Percentiles rank a stretch among this genome's conserved stretches.
Conservation (phyloP, 352 stramenopile genomes). For the Phytopythium cucurbitacearum region DNA sequence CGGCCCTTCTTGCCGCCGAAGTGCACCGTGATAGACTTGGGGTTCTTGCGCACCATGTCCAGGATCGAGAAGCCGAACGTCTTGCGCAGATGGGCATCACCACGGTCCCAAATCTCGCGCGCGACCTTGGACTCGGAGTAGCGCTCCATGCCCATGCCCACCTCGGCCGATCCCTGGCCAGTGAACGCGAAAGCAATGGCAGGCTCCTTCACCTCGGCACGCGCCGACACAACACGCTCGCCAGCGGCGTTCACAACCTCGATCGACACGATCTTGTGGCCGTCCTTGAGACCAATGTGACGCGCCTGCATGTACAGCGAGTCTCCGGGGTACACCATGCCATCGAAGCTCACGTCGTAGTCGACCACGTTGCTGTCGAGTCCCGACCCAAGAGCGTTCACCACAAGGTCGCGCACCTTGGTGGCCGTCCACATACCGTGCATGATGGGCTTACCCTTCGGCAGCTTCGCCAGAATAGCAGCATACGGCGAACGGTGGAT, state of each 20-base stretch:
- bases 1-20: constrained; percentile 81
- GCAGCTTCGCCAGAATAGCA: constrained; percentile 69
- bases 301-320: constrained; percentile 74
- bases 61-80: constrained; percentile 89
- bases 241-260: constrained; percentile 69
- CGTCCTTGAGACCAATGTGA: constrained; percentile 59
- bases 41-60: constrained; percentile 86
- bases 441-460: constrained; percentile 77
- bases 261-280: constrained; percentile 65
- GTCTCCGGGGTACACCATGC: constrained; percentile 86
- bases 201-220: constrained; percentile 61
- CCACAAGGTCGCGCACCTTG: constrained; percentile 73
- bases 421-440: constrained; percentile 86
- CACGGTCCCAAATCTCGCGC: constrained; percentile 78
- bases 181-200: constrained; percentile 85
- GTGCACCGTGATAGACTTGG: constrained; percentile 77
- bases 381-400: constrained; percentile 38
- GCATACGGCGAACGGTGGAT: constrained; percentile 81
- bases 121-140: constrained; percentile 68
- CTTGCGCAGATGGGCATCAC: constrained; percentile 59
- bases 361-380: constrained; percentile 66
- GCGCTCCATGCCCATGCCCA: constrained; percentile 89
- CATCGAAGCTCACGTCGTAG: constrained; percentile 81
- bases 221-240: constrained; percentile 72
- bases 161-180: constrained; percentile 74